Percentiles rank a stretch among this genome's conserved stretches.
phyloP scores from a whole-genome alignment of 495 filamentous ascomycete genomes.

The Tuber magnatum region DNA sequence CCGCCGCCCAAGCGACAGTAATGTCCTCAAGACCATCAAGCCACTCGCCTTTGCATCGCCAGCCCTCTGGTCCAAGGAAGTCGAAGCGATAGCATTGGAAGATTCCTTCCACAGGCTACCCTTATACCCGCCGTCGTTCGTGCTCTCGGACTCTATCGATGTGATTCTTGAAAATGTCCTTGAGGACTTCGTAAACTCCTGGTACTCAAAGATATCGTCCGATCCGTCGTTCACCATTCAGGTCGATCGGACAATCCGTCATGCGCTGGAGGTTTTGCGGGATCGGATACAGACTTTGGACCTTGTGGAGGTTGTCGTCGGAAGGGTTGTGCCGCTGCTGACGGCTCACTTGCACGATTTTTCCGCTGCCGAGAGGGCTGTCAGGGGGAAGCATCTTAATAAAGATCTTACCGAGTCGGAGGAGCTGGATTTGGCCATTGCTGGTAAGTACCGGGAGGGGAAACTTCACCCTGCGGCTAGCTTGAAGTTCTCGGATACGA shows the following conservation, averaged over 20 bases:
- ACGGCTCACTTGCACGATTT: constrained; percentile 89
- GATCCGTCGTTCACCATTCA: constrained; percentile 74
- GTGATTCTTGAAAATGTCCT: constrained; percentile 67
- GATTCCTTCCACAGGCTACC: constrained; percentile 50
- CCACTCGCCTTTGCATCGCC: constrained; percentile 34
- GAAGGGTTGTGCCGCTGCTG: constrained; percentile 74
- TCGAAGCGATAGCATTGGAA: constrained; percentile 20
- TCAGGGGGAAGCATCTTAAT: constrained; percentile 79
- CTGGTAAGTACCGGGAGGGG: constrained; percentile 81
- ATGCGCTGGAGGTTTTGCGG: constrained; percentile 62
- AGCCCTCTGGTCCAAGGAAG: constrained; percentile 28
- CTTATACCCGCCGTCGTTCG: constrained; percentile 69
- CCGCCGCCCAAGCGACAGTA: constrained; percentile 9
- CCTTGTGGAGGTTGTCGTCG: constrained; percentile 70
- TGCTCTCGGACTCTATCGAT: constrained; percentile 74
- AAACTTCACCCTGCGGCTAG: constrained; percentile 85
- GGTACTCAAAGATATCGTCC: constrained; percentile 80
- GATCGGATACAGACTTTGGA: constrained; percentile 66
- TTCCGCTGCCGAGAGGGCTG: constrained; percentile 76
- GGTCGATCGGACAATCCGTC: constrained; percentile 70
- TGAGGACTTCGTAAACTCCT: constrained; percentile 78
- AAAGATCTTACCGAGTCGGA: constrained; percentile 91
- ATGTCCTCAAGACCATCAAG: constrained; percentile 24
- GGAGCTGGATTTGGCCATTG: constrained; percentile 89
- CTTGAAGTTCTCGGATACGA: constrained; percentile 71